phyloP scores from a whole-genome alignment of 306 rosid genomes.

The Macrotyloma uniflorum region DNA sequence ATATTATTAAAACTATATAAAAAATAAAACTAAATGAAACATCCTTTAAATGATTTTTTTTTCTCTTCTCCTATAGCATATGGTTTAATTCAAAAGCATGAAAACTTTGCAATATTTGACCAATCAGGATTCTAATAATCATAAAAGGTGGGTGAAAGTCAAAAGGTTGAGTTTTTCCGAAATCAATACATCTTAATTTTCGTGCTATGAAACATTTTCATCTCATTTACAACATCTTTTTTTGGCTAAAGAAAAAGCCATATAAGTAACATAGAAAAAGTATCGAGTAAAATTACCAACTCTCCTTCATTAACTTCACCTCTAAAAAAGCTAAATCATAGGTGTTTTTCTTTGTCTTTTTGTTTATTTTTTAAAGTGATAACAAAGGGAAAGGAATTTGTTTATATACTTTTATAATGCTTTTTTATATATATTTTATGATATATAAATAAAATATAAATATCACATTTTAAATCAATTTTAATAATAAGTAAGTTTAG shows the following conservation, averaged over 20 bases:
- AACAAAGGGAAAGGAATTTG: not conserved
- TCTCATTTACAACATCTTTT: not conserved
- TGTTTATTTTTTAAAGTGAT: not conserved
- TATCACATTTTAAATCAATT: too few species aligned
- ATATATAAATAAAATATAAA: too few species aligned
- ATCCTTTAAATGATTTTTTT: too few species aligned
- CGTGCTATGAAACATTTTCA: not conserved
- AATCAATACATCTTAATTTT: not conserved
- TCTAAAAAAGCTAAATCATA: not conserved
- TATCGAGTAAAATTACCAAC: not conserved
- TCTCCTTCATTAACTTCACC: not conserved
- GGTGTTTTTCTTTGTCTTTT: not conserved
- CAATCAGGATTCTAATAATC: not conserved
- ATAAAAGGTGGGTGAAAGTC: not conserved
- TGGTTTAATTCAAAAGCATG: not conserved
- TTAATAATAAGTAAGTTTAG: too few species aligned
- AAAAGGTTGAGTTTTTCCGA: not conserved
- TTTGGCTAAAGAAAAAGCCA: not conserved
- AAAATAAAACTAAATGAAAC: too few species aligned
- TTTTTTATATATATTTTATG: too few species aligned
- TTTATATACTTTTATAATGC: not conserved
- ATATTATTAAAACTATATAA: too few species aligned
- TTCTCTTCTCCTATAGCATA: not conserved
- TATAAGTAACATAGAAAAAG: not conserved
- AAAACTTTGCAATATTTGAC: not conserved